Conservation (phyloP, 495 filamentous ascomycete genomes). For the Penicillium bialowiezense region DNA sequence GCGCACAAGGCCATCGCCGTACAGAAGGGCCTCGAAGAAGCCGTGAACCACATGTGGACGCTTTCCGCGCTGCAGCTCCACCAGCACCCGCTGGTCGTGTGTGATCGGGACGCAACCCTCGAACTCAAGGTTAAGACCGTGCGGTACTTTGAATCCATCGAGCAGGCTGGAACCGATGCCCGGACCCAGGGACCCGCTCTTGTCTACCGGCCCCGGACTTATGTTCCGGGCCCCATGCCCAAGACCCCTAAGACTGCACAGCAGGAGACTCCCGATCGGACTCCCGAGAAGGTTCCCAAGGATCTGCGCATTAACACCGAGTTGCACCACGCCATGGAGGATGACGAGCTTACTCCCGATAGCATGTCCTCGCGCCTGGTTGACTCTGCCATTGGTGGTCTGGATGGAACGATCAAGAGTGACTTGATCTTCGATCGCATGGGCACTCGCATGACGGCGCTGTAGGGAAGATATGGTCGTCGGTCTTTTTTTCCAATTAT, state of each 20-base stretch:
- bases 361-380: constrained; percentile 66
- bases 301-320: constrained; percentile 47
- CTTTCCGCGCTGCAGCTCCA: constrained; percentile 77
- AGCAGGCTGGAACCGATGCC: constrained; percentile 55
- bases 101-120: constrained; percentile 80
- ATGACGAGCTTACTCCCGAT: constrained; percentile 60
- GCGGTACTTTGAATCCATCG: constrained; percentile 64
- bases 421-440: constrained; percentile 44
- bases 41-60: constrained; percentile 89
- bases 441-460: constrained; percentile 36
- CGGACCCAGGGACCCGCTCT: constrained; percentile 53
- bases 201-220: constrained; percentile 42
- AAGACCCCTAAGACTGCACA: constrained; percentile 18
- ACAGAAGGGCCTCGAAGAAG: constrained; percentile 76
- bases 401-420: constrained; percentile 39
- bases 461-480: constrained; percentile 18
- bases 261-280: constrained; percentile 25
- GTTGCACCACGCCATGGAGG: constrained; percentile 35
- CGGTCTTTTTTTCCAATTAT: no score
- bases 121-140: constrained; percentile 87
- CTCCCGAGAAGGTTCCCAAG: constrained; percentile 36
- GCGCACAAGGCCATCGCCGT: constrained; percentile 79
- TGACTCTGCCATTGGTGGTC: constrained; percentile 48
- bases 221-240: constrained; percentile 35
- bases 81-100: constrained; percentile 74